phyloP scores from a whole-genome alignment of 495 filamentous ascomycete genomes.

The Neurospora sp. region DNA sequence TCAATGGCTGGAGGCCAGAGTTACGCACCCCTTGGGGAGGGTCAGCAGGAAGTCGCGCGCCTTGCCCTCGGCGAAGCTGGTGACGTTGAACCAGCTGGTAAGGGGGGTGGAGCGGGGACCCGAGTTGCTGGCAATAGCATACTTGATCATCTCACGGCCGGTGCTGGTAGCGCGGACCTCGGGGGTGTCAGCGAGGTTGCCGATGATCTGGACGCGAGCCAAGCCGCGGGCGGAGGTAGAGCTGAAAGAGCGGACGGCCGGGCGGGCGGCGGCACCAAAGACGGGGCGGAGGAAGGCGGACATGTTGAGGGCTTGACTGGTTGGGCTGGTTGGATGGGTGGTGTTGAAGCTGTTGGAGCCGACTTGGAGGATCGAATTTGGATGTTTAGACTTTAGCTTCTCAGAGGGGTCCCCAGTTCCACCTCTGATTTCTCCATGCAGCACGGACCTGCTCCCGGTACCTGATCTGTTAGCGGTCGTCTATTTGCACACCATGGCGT shows the following conservation, averaged over 20 bases:
- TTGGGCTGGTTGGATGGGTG: not conserved
- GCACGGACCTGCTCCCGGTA: no score
- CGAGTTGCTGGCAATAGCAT: constrained; percentile 49
- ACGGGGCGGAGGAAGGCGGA: constrained; percentile 35
- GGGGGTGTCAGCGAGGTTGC: constrained; percentile 60
- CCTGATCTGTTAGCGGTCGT: not conserved
- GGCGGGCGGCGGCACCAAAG: constrained; percentile 20
- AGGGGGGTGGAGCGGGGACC: constrained; percentile 50
- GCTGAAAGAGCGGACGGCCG: constrained; percentile 45
- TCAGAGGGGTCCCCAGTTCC: not conserved
- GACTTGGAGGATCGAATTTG: not conserved
- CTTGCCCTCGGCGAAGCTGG: constrained; percentile 52
- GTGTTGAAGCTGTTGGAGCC: not conserved
- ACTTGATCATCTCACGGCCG: constrained; percentile 58
- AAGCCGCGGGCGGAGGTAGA: constrained; percentile 47
- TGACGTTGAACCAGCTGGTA: constrained; percentile 69
- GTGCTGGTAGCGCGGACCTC: constrained; percentile 55
- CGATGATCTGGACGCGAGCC: constrained; percentile 58
- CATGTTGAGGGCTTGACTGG: constrained; percentile 12
- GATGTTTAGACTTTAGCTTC: not conserved
- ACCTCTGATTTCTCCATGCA: not conserved
- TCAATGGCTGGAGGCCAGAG: not conserved
- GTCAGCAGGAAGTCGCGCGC: constrained; percentile 53
- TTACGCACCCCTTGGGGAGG: constrained; percentile 69
- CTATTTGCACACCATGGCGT: not conserved